Conservation (phyloP, 441 rosid genomes). For the Bruguiera hainesii region DNA sequence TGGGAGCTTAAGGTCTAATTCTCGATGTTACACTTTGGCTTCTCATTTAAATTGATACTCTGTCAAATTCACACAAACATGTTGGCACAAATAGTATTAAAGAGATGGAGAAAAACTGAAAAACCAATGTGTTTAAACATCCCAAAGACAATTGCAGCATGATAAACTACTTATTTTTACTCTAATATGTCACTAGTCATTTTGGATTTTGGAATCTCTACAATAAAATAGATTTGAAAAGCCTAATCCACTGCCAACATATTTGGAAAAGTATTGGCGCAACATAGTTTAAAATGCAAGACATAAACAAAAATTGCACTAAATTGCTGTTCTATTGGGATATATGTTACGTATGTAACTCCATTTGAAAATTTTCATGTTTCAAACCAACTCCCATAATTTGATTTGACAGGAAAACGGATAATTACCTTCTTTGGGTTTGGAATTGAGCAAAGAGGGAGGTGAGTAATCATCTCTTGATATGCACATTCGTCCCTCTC, state of each 20-base stretch:
- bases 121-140: not conserved
- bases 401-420: not conserved
- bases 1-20: no score
- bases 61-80: not conserved
- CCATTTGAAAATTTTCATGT: no score
- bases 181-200: not conserved
- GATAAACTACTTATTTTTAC: not conserved
- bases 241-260: not conserved
- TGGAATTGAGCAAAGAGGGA: constrained; percentile 87
- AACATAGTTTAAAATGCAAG: not conserved
- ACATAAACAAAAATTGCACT: not conserved
- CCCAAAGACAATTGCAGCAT: not conserved
- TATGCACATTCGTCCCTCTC: constrained; percentile 98
- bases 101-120: not conserved
- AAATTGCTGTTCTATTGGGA: not conserved
- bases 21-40: not conserved
- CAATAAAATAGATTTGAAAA: not conserved
- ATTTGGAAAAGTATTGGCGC: not conserved
- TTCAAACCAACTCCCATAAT: no score
- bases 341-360: no score
- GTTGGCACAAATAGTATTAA: not conserved
- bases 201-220: not conserved
- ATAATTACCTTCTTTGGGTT: constrained; percentile 71
- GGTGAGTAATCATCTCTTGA: constrained; percentile 96
- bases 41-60: not conserved